Base-by-base conservation (phyloP, 2,329 filamentous ascomycete species). In the Colletotrichum limetticola region DNA sequence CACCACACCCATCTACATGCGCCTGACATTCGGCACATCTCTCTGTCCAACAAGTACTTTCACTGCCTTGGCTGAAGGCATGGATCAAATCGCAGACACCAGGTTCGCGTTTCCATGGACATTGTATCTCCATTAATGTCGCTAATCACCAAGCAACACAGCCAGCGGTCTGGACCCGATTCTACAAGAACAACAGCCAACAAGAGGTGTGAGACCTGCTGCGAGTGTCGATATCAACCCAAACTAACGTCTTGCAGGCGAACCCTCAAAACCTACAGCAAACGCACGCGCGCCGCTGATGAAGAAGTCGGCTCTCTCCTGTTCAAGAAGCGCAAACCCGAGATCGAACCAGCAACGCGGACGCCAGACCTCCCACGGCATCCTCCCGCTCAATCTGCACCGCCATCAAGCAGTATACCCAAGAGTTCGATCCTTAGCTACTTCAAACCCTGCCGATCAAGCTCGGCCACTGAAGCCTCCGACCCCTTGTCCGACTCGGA, bases 351-450 rank as follows among this genome's bases (percentile, higher is more conserved):
- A 35, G 26, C 37, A 32, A 42, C 67, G 46, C 49, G 30, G 14
- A 30, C 53, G 24, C 37, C 61, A 12, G 61, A 71, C n/a, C 57
- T 64, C 0, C 61, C 71, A 8, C 60, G 24, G 2, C 28, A 64
- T 12, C 61, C 52, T n/a, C 66, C 59, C 1, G 32, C 63, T 22
- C 55, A 53, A 3, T n/a, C 46, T 8, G 12, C 70, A 9, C 37
- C 71, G 6, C 46, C 67, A 11, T 22, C 70, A 11, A 75, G 60
- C 59, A 75, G 65, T 5, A 72, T 74, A 5, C 65, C 77, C 66
- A 84, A 81, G 63, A 78, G 78, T 0, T 84, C 83, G 0, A 86
- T 86, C 6, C 74, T 85, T 60, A 82, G 76, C 67, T 86, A 85
- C 71, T 86, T 86, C 75, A 82, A 82, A 49, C 83, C 80, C 2